Conservation (phyloP, 441 rosid genomes). For the Adansonia rubrostipa region DNA sequence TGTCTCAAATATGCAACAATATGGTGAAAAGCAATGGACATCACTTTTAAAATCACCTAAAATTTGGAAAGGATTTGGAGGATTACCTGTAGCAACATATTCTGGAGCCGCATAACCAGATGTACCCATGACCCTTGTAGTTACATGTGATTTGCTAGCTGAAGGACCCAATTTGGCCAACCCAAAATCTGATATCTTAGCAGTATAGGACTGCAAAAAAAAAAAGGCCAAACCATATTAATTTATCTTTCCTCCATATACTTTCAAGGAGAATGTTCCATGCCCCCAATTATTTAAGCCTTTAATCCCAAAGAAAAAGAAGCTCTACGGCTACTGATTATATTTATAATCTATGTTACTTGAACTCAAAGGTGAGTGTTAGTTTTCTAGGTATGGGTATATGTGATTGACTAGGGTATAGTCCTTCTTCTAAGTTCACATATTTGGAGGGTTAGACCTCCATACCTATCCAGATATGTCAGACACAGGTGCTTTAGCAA, state of each 20-base stretch:
- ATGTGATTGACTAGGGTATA: no score
- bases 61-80: constrained; percentile 3
- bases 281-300: not conserved
- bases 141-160: constrained; percentile 79
- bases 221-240: not conserved
- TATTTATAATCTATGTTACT: no score
- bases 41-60: not conserved
- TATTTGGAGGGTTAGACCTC: no score
- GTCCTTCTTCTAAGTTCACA: no score
- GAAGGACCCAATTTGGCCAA: constrained; percentile 89
- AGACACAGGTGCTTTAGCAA: no score
- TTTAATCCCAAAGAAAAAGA: not conserved
- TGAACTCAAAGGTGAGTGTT: not conserved
- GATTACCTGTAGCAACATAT: constrained; percentile 80
- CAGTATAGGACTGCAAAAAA: constrained; percentile 62
- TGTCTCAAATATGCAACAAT: not conserved
- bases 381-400: no score
- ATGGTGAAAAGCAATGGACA: not conserved
- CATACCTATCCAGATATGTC: no score
- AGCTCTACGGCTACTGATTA: not conserved
- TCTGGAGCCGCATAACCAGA: constrained; percentile 90
- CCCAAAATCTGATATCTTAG: constrained; percentile 86
- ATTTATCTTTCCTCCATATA: not conserved
- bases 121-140: constrained; percentile 85
- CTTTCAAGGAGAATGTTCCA: not conserved